Conservation (phyloP, 2,329 filamentous ascomycete genomes). For the Arthrobotrys megalospora region DNA sequence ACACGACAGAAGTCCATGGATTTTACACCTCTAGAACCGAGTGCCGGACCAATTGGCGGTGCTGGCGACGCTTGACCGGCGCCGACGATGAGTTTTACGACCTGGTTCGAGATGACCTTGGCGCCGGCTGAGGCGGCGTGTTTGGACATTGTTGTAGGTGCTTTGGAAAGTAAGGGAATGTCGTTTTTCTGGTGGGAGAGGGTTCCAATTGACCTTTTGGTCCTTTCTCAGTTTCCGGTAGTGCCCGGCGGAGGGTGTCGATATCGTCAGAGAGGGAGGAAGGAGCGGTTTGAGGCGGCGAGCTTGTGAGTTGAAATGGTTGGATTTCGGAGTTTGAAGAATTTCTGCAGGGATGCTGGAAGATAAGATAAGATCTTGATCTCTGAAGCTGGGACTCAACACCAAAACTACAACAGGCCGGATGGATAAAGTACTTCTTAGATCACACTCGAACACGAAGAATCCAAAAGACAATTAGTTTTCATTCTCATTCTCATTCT, state of each 20-base stretch:
- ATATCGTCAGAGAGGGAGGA: neutral
- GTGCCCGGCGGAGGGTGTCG: neutral
- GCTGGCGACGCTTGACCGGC: conserved; percentile 95
- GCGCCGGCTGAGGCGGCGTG: conserved; percentile 29
- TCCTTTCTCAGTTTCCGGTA: neutral
- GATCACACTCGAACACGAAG: no score
- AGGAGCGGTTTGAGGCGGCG: neutral
- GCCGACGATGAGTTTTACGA: conserved; percentile 97
- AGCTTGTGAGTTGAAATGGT: conserved; percentile 9
- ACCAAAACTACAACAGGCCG: neutral
- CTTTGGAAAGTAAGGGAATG: no score
- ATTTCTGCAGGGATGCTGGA: conserved; percentile 6
- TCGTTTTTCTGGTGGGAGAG: neutral
- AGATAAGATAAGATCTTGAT: conserved; percentile 42
- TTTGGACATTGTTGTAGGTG: conserved; percentile 40
- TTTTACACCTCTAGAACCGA: conserved; percentile 98
- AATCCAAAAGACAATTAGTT: no score
- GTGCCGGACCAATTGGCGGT: conserved; percentile 93
- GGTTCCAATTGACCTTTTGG: no score
- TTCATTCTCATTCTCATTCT: conserved; percentile 17
- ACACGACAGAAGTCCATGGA: conserved; percentile 99
- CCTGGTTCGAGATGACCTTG: conserved; percentile 74
- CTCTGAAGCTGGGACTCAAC: neutral
- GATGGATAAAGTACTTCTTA: no score
- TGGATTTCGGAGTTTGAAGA: conserved; percentile 32